A percentile compares a stretch with the other conserved stretches of the same genome.
Evolutionary conservation across 2,329 filamentous ascomycete species (phyloP).

Genomic region (Akanthomyces lecanii): DNA sequence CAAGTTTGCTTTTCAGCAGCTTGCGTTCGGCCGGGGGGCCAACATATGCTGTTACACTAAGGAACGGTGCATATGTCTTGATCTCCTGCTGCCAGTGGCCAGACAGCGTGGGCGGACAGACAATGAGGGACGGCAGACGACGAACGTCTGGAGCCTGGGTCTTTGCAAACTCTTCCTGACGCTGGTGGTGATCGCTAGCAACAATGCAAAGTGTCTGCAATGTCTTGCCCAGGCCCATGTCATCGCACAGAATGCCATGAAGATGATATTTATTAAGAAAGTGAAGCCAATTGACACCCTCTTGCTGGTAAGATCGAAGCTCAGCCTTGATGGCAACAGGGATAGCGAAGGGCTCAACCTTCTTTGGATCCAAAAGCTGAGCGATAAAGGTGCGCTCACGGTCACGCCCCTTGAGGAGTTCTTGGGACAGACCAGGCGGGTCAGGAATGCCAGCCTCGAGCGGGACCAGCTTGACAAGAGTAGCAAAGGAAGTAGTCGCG

Average conservation of each 20-base stretch:
- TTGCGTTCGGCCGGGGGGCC: constrained; percentile 79
- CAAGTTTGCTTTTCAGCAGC: constrained; percentile 63
- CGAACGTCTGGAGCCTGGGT: constrained; percentile 74
- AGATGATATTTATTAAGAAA: constrained; percentile 98
- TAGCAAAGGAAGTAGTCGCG: constrained; percentile 94
- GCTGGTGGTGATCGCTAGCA: constrained; percentile 91
- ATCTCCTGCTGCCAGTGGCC: constrained; percentile 99
- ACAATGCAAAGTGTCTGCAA: constrained; percentile 97
- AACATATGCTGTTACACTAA: constrained; percentile 85
- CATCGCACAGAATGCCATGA: constrained; percentile 96
- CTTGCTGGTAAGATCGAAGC: constrained; percentile 94
- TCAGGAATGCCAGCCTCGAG: constrained; percentile 96
- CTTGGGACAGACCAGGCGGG: constrained; percentile 84
- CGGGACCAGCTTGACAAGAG: constrained; percentile 92
- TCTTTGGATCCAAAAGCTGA: constrained; percentile 93
- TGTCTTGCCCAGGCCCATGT: constrained; percentile 98
- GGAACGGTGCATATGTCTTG: constrained; percentile 89
- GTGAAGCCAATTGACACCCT: constrained; percentile 97
- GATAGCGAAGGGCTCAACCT: constrained; percentile 89
- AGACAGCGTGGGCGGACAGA: constrained; percentile 92
- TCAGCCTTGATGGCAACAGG: constrained; percentile 97
- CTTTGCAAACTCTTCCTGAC: constrained; percentile 83
- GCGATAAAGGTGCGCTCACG: constrained; percentile 94
- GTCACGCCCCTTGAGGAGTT: constrained; percentile 84
- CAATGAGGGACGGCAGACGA: constrained; percentile 82